Percentiles rank a stretch among this genome's conserved stretches.
Conservation (phyloP, 352 stramenopile genomes). For the Aphanomyces cochlioides region DNA sequence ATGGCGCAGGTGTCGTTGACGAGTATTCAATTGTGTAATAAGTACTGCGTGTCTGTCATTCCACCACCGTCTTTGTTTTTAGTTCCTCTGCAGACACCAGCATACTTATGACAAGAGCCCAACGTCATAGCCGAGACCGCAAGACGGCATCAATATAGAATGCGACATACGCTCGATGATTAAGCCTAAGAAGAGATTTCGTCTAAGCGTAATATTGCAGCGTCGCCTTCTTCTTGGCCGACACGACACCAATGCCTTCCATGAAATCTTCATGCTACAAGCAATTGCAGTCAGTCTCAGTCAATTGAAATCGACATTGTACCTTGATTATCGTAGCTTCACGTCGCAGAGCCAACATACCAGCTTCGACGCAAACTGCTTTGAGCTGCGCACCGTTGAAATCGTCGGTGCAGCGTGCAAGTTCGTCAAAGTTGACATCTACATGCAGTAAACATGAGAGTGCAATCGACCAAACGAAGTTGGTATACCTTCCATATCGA, state of each 20-base stretch:
- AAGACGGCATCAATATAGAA: too few species aligned
- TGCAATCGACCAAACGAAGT: constrained; percentile 13
- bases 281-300: background rate
- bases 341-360: constrained; percentile 95
- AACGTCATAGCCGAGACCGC: too few species aligned
- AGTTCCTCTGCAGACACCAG: too few species aligned
- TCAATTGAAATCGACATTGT: background rate
- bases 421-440: constrained; percentile 97
- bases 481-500: constrained; percentile 79
- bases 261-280: constrained; percentile 96
- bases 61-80: background rate
- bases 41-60: background rate
- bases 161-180: too few species aligned
- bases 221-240: constrained; percentile 97
- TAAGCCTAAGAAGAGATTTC: background rate
- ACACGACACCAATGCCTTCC: constrained; percentile 97
- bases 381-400: constrained; percentile 99
- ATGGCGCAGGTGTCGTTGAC: constrained; percentile 6
- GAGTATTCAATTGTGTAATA: constrained; percentile 20
- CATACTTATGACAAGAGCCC: too few species aligned
- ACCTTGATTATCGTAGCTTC: constrained; percentile 92
- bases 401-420: constrained; percentile 96
- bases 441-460: background rate
- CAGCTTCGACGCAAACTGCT: constrained; percentile 98
- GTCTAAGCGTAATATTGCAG: constrained; percentile 96